Base-by-base conservation (phyloP, 1,284 basidiomycete species). In the Pyrrhoderma lamaoense region DNA sequence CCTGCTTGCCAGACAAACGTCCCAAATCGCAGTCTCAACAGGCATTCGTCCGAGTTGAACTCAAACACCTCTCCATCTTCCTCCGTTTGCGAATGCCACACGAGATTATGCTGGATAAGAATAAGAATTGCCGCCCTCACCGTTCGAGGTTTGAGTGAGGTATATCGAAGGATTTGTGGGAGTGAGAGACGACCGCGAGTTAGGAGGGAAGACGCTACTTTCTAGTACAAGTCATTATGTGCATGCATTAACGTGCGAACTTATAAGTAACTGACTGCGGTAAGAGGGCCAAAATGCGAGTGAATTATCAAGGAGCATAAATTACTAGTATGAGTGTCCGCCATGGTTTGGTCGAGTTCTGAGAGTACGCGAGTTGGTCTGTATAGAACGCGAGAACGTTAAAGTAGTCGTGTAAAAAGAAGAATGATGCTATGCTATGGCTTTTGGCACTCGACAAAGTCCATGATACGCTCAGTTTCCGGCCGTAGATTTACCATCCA, bases 71-170 rank as follows among this genome's bases (percentile, higher is more conserved):
- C 89, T 5, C 77, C 78, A 43, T 84, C 88, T n/a, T 82, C 80
- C 34, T 82, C 79, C 3, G 77, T 78, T 43, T 78, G 76, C 2
- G 88, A 82, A 62, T 93, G 85, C 79, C 89, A 91, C 37, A 94
- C 75, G 49, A 97, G 70, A 65, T 94, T 93, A 66, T 99, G 94
- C 67, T 98, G 94, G 21, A 94, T 77, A 48, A 99, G 79, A 46
- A 88, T 79, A 51, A 98, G 70, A 45, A 97, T 73, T 23, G 84
- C 75, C 18, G 85, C 84, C 49, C 88, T 80, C 23, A 87, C 76
- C 1, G 78, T 80, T 14, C 83, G 76, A 7, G 82, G 75, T 61
- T 81, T 82, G 37, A 89, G 64, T n/a, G 67, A 64, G 38, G 86
- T 77, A 64, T 79, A 80, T 44, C 82, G 82, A 42, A 88, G 72